Evolutionary conservation across 306 rosid genomes (phyloP), one percentile per base, ranked within the genome.

Genomic region (Cucurbita moschata): DNA sequence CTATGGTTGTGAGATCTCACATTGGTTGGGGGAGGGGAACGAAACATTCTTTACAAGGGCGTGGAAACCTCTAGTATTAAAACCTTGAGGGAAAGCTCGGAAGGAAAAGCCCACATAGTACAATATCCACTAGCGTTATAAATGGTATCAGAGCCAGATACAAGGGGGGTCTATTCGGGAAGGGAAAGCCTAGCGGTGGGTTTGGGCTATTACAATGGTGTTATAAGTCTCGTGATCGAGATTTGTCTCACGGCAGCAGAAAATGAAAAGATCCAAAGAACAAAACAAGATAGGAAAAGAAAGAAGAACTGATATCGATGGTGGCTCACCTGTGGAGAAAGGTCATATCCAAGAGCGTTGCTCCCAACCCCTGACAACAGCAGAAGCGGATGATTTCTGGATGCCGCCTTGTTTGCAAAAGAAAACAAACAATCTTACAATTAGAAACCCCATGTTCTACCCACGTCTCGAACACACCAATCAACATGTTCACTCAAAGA

Each of bases 321-420:
- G 23, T 64, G 13, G 40, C 15, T 64, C 56, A 90, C 98, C 87
- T 90, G 88, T 52, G 98, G 93, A 62, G 98, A 87, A 30, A 92
- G 96, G 78, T 93, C 98, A 78, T 85, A 93, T 56, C 97, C 98
- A 70, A 88, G 79, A 30, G 96, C 98, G 84, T 90, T 93, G 38
- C 92, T 87, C 11, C 91, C 97, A 68, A 93, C 79, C 52, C 96
- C 98, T 2, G 98, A 87, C 78, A 93, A 80, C 59, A 90, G 80
- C 81, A 93, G 74, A 77, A 93, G 89, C 14, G 96, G 98, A 64
- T 88, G 97, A 74, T 93, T 88, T 90, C 91, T 93, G 40, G 73
- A 52, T 65, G 80, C 81, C 39, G 77, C 93, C 97, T 93, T 93
- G 85, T 23, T 68, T 6, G 67, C 18, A 21, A 16, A 79, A n/a